phyloP scores from a whole-genome alignment of 1,284 basidiomycete genomes.

The Moniliella sp. region DNA sequence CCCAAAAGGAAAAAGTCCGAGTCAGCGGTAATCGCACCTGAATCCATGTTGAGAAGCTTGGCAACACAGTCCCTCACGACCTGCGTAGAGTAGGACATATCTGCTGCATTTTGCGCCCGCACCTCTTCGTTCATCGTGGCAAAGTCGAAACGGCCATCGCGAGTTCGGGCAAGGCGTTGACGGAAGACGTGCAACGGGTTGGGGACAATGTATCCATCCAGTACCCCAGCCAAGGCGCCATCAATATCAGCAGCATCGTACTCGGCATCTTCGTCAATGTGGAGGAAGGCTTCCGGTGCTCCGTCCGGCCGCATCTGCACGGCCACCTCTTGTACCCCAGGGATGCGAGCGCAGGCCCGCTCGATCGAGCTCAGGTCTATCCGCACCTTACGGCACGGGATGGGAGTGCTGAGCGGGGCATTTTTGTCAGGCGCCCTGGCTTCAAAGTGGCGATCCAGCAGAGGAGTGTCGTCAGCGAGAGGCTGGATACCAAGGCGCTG shows the following conservation, averaged over 20 bases:
- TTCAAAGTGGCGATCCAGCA: constrained; percentile 30
- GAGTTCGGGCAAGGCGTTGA: constrained; percentile 22
- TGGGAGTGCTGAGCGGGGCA: constrained; percentile 23
- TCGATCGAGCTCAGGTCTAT: constrained; percentile 29
- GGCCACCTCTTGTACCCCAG: constrained; percentile 27
- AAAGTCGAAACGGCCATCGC: constrained; percentile 25
- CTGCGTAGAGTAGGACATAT: constrained; percentile 25
- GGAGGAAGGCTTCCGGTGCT: constrained; percentile 29
- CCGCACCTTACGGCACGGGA: constrained; percentile 25
- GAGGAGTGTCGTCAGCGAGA: constrained; percentile 27
- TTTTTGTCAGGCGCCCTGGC: constrained; percentile 27
- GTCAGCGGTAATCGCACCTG: constrained; percentile 29
- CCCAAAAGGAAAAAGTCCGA: constrained; percentile 32
- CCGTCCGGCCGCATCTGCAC: constrained; percentile 27
- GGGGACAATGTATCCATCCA: constrained; percentile 30
- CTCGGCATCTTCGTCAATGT: constrained; percentile 29
- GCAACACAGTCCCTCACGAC: constrained; percentile 29
- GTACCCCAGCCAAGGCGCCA: constrained; percentile 25
- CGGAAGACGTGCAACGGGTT: constrained; percentile 33
- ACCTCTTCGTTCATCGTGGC: constrained; percentile 31
- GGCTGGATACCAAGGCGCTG: constrained; percentile 25
- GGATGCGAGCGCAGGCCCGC: constrained; percentile 31
- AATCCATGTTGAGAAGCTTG: constrained; percentile 27
- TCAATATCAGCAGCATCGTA: constrained; percentile 32
- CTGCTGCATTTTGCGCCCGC: constrained; percentile 26